Base-by-base conservation (phyloP, 768 basidiomycete genomes). In the Suillus discolor region DNA sequence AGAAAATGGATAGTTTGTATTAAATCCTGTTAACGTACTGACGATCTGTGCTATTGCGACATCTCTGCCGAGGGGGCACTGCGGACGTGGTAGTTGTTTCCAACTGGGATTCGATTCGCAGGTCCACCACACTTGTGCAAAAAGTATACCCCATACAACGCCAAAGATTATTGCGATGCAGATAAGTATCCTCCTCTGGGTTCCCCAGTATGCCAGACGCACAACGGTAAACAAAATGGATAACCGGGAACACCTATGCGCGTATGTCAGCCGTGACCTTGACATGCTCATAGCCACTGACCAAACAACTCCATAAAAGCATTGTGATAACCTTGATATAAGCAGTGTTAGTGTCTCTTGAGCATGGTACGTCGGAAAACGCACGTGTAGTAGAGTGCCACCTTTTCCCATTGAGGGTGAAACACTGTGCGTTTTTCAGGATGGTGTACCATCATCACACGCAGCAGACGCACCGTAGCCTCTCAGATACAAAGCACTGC, bases 51-150 rank as follows among this genome's bases (percentile, higher is more conserved):
- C 28, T 54, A 54, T 31, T 9, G 53, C 53, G 9, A 54, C 53
- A 31, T 54, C 18, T 31, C 53, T 54, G 53, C 53, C 53, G 18
- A 54, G 53, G 18, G 28, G 16, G 53, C 53, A 54, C 53, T 54
- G 53, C 18, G 53, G 53, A 34, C 28, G 28, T 18, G 28, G 53
- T 31, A 18, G 9, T 9, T 18, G 9, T 54, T 54, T 54, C 53
- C 53, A 54, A 18, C 53, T 54, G 28, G 53, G 28, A 4, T 54
- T 9, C 4, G 2, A 31, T 54, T 54, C 53, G 31, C 53, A 54
- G 28, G 53, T 54, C 53, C 53, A 54, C 53, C 53, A 54, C 53
- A 54, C 53, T 31, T 54, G 53, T 31, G 53, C 53, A 11, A 54
- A 54, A 6, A 54, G 53, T 31, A 54, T 5, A 31, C 16, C 53